Conservation (phyloP, 306 rosid genomes). For the Acacia acuminata region DNA sequence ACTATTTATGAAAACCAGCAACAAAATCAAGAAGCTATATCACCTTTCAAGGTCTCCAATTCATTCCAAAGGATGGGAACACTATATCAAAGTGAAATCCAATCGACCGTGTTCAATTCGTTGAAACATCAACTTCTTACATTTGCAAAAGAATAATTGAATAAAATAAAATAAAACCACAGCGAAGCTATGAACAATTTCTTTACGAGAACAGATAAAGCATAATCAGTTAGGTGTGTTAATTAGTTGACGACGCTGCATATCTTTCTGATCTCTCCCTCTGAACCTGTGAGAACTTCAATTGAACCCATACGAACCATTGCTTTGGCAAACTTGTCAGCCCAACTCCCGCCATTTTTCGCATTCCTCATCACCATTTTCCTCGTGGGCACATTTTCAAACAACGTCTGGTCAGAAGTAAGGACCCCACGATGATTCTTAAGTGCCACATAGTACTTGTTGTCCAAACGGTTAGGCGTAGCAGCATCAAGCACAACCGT, state of each 20-base stretch:
- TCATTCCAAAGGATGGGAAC: no score
- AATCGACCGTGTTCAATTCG: not conserved
- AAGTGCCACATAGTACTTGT: constrained; percentile 33
- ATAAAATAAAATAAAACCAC: not conserved
- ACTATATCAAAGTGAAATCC: not conserved
- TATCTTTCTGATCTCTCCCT: not conserved
- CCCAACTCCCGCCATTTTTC: constrained; percentile 15
- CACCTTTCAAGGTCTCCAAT: not conserved
- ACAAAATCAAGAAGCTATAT: not conserved
- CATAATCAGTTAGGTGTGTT: no score
- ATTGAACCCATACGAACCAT: not conserved
- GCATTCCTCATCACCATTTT: constrained; percentile 38
- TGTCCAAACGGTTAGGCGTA: constrained; percentile 24
- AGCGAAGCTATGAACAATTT: not conserved
- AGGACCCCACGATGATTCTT: constrained; percentile 39
- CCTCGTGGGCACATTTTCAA: constrained; percentile 15
- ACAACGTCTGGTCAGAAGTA: constrained; percentile 42
- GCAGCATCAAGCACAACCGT: not conserved
- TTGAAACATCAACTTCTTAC: not conserved
- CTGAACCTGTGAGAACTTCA: not conserved
- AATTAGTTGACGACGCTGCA: constrained; percentile 29
- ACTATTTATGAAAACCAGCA: not conserved
- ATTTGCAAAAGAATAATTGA: not conserved
- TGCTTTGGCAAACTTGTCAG: constrained; percentile 32
- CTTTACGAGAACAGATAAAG: not conserved